Conservation (phyloP, 306 rosid genomes). For the Inga laurina region DNA sequence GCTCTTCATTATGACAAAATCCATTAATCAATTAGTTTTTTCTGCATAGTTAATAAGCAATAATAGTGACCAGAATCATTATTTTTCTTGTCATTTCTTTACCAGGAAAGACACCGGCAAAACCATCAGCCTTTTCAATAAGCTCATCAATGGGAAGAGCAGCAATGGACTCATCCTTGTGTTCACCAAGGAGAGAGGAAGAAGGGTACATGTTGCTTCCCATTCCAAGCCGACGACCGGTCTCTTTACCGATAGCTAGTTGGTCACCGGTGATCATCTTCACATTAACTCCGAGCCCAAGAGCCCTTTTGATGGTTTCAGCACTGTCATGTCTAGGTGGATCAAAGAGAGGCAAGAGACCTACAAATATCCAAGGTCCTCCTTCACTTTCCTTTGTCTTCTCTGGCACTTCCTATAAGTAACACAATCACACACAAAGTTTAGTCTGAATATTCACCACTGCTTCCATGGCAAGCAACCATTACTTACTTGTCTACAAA, state of each 20-base stretch:
- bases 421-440: neutral
- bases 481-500: constrained; percentile 54
- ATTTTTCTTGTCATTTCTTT: neutral
- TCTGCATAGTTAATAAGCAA: neutral
- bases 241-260: constrained; percentile 82
- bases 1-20: constrained; percentile 46
- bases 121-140: constrained; percentile 81
- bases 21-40: neutral
- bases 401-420: constrained; percentile 55
- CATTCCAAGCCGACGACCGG: constrained; percentile 89
- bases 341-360: constrained; percentile 83
- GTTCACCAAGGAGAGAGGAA: constrained; percentile 72
- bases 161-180: constrained; percentile 51
- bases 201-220: constrained; percentile 93
- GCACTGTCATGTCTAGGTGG: constrained; percentile 92
- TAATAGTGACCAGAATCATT: neutral
- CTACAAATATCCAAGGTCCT: constrained; percentile 71
- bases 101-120: constrained; percentile 92
- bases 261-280: constrained; percentile 93
- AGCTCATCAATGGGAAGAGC: constrained; percentile 70
- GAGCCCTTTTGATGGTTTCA: constrained; percentile 73
- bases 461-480: neutral
- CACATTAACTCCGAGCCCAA: constrained; percentile 74
- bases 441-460: neutral
- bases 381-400: constrained; percentile 64